Conservation (phyloP, 257 asterid species). For the Salvia splendens region DNA sequence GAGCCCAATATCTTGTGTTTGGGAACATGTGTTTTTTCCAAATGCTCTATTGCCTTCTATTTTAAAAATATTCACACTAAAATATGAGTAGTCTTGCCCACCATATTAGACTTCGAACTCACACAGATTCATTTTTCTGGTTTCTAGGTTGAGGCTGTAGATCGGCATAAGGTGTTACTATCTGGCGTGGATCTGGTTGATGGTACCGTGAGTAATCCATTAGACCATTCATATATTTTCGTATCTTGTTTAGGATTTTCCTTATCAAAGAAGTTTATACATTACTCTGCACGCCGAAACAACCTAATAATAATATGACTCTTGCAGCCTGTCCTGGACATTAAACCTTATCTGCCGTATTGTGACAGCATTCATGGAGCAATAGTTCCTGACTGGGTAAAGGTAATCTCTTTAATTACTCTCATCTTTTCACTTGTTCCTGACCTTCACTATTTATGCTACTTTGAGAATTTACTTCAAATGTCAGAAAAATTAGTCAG, state of each 20-base stretch:
- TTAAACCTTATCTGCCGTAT: slow-evolving; percentile 93
- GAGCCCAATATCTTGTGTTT: background rate
- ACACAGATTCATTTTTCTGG: slow-evolving; percentile 18
- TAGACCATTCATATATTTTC: slow-evolving; percentile 3
- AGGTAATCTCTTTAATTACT: slow-evolving; percentile 49
- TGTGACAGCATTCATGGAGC: slow-evolving; percentile 83
- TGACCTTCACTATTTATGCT: background rate
- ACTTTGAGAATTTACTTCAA: background rate
- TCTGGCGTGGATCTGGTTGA: slow-evolving; percentile 97
- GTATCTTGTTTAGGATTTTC: slow-evolving; percentile 19
- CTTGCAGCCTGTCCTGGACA: slow-evolving; percentile 90
- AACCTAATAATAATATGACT: slow-evolving; percentile 28
- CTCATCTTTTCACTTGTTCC: slow-evolving; percentile 1
- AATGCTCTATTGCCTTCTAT: background rate
- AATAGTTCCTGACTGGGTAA: slow-evolving; percentile 83
- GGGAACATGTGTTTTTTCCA: background rate
- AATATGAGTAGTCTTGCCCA: background rate
- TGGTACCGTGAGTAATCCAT: slow-evolving; percentile 70
- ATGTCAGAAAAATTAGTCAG: background rate
- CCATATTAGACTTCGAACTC: background rate
- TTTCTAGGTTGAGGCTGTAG: slow-evolving; percentile 70
- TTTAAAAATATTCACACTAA: slow-evolving; percentile 5
- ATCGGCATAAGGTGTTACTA: slow-evolving; percentile 57
- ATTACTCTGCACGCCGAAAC: slow-evolving; percentile 19
- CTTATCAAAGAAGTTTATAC: slow-evolving; percentile 19